Evolutionary conservation across 192 early-diverging fungal species (phyloP).

Genomic region (Rhizoclosmatium globosum): DNA sequence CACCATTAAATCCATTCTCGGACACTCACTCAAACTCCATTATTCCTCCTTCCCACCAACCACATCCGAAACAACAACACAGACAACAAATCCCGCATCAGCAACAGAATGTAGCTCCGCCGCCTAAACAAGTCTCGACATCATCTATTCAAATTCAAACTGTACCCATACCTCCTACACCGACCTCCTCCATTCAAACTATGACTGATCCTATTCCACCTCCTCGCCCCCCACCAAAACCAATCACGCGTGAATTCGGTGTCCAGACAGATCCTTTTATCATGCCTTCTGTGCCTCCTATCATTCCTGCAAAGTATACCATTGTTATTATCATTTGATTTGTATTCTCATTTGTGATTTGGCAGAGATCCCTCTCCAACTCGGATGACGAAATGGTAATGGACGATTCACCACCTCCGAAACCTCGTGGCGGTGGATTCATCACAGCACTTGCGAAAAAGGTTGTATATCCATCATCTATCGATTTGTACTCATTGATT

Average conservation of each 20-base stretch:
- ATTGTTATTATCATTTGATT: background rate
- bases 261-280: background rate
- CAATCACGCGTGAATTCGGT: background rate
- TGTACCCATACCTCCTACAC: background rate
- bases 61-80: background rate
- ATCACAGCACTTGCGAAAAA: conserved; percentile 18
- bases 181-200: background rate
- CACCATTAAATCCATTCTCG: background rate
- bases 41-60: background rate
- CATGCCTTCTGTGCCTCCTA: background rate
- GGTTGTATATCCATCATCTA: background rate
- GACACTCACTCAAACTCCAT: background rate
- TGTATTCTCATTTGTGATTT: background rate
- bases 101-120: background rate
- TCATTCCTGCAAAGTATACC: background rate
- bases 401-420: too few relatives aligned
- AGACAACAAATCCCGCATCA: conserved; percentile 5
- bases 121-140: background rate
- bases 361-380: background rate
- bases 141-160: too few relatives aligned
- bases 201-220: conserved; percentile 9
- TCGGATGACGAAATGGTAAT: too few relatives aligned
- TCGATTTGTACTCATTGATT: background rate
- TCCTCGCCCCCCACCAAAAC: background rate
- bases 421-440: background rate